Evolutionary conservation across 2,329 filamentous ascomycete genomes (phyloP), one percentile per base, ranked within the genome.

Genomic region (Aspergillus sp.): DNA sequence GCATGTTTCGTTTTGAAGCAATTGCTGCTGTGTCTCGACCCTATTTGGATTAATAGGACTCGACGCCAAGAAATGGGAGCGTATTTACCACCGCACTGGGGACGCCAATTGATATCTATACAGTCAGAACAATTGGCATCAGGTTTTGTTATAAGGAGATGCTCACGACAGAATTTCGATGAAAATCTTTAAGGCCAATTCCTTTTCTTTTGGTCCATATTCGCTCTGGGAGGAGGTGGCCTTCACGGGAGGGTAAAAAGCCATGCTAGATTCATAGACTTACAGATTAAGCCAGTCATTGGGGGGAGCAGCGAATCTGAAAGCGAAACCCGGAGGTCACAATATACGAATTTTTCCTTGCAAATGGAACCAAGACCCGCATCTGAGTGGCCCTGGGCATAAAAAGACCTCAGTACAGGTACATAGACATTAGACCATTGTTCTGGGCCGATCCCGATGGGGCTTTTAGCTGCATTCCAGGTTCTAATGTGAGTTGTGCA

Each of bases 11-110:
- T 60, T 19, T 44, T 56, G 17, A 72, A 64, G 64, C 11, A 78
- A 55, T 15, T 68, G 55, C 54, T 77, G 66, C 59, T 78, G 76
- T 2, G 75, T 77, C 37, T 75, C 69, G 52, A 77, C 75, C 75
- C 73, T 64, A 47, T n/a, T 2, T 43, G 56, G 12, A 24, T 65
- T 19, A 62, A 51, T 15, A 46, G 39, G 2, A 17, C 2, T 33
- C 31, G 4, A 6, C 14, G 3, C 15, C 12, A 14, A 11, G 24
- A 23, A 4, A 2, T 11, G 9, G 12, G 23, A 23, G 5, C 4
- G 14, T 17, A 56, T 55, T 56, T 45, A 68, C 62, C 63, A 69
- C 59, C 63, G 60, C 33, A 68, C 66, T 39, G 67, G 66, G 24
- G 57, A 69, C n/a, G 65, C 62, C 37, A 70, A 52, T 63, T 70